These are phyloP conservation scores for Schizothecium vesticola DNA, from an alignment of 495 filamentous ascomycete species.

Conservation along the genomic window DNA sequence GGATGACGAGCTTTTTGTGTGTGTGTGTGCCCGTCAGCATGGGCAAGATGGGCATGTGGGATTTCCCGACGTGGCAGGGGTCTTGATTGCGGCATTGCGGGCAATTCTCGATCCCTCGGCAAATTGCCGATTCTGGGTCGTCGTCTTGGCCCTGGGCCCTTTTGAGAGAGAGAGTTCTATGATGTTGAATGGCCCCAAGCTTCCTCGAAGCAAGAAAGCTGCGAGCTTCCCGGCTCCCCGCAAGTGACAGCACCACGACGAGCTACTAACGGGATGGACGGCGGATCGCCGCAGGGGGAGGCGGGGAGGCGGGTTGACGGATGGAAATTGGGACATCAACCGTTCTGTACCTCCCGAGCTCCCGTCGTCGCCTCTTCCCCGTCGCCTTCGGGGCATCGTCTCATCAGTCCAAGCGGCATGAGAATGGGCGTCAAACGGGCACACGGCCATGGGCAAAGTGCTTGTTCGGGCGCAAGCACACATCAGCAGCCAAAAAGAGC, in stretches of 20 bases:
- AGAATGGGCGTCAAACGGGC: background rate
- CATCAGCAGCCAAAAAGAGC: background rate
- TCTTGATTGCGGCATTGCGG: background rate
- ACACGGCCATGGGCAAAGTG: background rate
- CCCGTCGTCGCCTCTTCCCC: background rate
- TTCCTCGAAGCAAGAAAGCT: background rate
- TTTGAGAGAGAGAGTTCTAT: background rate
- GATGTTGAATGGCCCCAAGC: slow-evolving; percentile 6
- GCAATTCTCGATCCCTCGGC: slow-evolving; percentile 18
- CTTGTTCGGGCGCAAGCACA: background rate
- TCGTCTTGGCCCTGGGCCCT: background rate
- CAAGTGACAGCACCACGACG: background rate
- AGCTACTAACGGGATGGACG: background rate
- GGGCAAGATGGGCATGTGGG: background rate
- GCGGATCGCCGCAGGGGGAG: background rate
- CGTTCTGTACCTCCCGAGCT: background rate
- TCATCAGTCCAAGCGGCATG: background rate
- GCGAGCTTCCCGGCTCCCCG: slow-evolving; percentile 8
- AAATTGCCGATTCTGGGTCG: slow-evolving; percentile 16
- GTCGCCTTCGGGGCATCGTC: background rate
- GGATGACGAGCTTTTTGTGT: background rate
- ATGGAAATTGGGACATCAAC: background rate
- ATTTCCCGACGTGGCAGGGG: slow-evolving; percentile 7
- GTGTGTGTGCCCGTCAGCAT: background rate
- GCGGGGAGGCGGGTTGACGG: background rate